Percentiles rank a stretch among this genome's conserved stretches.
Evolutionary conservation across 352 stramenopile genomes (phyloP).

Genomic region (Phytophthora vignae): DNA sequence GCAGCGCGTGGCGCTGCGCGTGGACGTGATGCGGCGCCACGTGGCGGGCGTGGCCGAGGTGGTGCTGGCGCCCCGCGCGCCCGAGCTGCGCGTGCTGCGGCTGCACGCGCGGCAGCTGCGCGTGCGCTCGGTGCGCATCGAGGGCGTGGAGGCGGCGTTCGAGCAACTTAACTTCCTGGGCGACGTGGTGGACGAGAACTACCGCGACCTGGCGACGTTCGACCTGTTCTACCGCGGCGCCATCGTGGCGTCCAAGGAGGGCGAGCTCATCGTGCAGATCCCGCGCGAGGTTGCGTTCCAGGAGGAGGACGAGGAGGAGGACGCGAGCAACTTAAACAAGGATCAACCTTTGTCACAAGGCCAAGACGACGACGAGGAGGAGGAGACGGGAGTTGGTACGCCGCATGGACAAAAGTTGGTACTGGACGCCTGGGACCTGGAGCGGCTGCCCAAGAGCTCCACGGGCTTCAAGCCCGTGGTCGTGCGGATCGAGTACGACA

Average conservation of each 20-base stretch:
- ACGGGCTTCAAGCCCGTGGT: constrained; percentile 76
- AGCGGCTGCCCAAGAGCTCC: constrained; percentile 71
- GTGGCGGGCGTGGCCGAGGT: constrained; percentile 76
- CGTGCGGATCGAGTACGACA: constrained; percentile 84
- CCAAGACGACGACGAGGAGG: constrained; percentile 25
- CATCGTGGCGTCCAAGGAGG: constrained; percentile 86
- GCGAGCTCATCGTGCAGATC: constrained; percentile 82
- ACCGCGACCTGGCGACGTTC: constrained; percentile 81
- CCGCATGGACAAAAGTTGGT: constrained; percentile 44
- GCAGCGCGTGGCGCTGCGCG: constrained; percentile 78
- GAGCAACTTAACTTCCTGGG: constrained; percentile 84
- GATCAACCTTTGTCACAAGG: constrained; percentile 46
- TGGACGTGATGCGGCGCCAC: constrained; percentile 76
- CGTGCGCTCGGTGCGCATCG: constrained; percentile 63
- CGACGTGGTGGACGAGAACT: constrained; percentile 82
- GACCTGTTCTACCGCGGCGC: constrained; percentile 87
- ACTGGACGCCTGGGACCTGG: constrained; percentile 74
- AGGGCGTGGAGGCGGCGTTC: constrained; percentile 65
- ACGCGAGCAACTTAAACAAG: constrained; percentile 44
- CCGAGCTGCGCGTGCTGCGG: constrained; percentile 63
- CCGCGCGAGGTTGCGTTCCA: constrained; percentile 65
- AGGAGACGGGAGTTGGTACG: constrained; percentile 48
- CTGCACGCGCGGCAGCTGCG: constrained; percentile 81
- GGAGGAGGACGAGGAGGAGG: constrained; percentile 47
- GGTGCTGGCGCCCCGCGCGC: constrained; percentile 67